Evolutionary conservation across 495 filamentous ascomycete species (phyloP), one percentile per base, ranked within the genome.

Genomic region (Talaromyces proteolyticus): DNA sequence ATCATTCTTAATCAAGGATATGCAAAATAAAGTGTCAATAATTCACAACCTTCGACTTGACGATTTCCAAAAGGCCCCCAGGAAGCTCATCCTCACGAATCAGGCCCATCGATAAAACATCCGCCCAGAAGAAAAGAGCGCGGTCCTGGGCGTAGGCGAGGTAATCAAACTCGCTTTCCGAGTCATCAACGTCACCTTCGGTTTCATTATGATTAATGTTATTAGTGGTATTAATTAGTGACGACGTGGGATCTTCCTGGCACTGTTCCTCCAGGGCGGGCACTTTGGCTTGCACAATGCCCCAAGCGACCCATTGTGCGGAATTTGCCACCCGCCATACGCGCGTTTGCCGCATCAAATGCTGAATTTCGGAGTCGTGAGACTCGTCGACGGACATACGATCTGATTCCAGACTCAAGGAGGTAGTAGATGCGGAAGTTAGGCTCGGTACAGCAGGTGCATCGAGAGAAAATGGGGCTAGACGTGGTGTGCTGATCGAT

Each of bases 271-370:
- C 69, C 67, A 81, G 69, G 4, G 80, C 89, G 0, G 86, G 78
- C 5, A 89, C 74, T 61, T 92, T 92, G 21, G 93, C 92, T 70
- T 97, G 94, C 45, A 97, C 85, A 42, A 96, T 88, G 22, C 93
- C 93, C 93, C 94, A 99, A 1, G 88, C 87, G 21, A 91, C 82
- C 94, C 94, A 99, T 62, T 90, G 84, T 2, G 89, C 91, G 17
- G 85, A 87, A 63, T 89, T 90, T 3, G 89, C 87, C 3, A 86
- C 75, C 4, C 92, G 80, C 94, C 94, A 99, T 37, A 92, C 71
- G 20, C 81, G 71, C 7, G 87, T 81, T 68, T 97, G 89, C 22
- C 83, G 78, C 55, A 94, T 59, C 22, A 97, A 71, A 47, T 74
- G 76, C 24, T 80, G 68, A 6, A 94, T 73, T 52, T 87, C 78